Evolutionary conservation across 164 flowering plant genomes (phyloP).

Genomic region (Liquidambar formosana): DNA sequence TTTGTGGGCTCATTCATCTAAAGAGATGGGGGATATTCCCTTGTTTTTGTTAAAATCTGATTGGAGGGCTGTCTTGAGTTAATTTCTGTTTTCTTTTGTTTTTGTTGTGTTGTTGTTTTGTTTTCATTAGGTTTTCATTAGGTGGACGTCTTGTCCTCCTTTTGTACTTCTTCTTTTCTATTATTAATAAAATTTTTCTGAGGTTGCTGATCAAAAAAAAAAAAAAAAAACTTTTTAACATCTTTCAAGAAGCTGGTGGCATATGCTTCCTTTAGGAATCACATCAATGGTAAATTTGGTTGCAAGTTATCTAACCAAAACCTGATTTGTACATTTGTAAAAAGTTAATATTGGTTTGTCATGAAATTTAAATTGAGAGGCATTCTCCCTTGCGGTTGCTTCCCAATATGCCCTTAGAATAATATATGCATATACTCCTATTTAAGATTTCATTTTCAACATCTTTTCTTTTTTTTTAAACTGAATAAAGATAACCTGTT

Average conservation of each 20-base stretch:
- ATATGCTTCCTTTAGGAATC: neutral
- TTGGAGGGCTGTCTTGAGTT: too few species aligned
- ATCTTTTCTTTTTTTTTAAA: neutral
- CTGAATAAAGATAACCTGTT: neutral
- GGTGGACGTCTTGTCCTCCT: too few species aligned
- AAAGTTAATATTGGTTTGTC: neutral
- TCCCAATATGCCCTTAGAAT: neutral
- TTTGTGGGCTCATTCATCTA: too few species aligned
- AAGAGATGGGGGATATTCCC: too few species aligned
- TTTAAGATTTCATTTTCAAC: neutral
- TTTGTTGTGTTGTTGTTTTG: too few species aligned
- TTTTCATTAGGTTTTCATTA: too few species aligned
- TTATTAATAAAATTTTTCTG: too few species aligned
- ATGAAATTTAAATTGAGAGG: neutral
- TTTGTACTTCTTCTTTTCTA: too few species aligned
- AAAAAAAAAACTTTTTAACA: conserved; percentile 2
- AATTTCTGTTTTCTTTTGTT: too few species aligned
- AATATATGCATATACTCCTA: neutral
- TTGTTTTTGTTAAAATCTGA: too few species aligned
- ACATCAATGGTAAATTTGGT: neutral
- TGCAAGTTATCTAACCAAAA: neutral
- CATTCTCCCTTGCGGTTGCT: neutral
- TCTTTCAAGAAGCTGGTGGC: neutral
- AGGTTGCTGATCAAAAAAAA: too few species aligned
- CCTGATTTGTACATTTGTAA: neutral